Base-by-base conservation (phyloP, 169 alveolate species). In the Babesia divergens region DNA sequence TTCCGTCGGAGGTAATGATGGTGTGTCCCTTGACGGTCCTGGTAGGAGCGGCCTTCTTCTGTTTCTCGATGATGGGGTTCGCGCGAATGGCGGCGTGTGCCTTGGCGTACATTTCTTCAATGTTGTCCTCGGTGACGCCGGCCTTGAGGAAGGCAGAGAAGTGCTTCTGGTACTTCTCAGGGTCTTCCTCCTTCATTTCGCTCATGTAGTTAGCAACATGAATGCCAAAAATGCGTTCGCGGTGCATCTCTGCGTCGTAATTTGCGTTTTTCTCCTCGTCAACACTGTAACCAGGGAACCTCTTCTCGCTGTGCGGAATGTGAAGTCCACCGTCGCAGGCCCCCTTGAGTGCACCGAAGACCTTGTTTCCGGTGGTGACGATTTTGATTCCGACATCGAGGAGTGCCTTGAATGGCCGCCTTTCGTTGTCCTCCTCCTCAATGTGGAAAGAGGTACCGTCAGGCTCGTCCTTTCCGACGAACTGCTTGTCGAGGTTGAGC, bases 261-360 rank as follows among this genome's bases (percentile, higher is more conserved):
- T 92, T 93, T 7, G 72, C 5, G 55, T 91, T 91, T 74, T 92
- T 95, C 37, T 89, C 94, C 13, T 94, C 97, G 46, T 83, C 96
- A 54, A 82, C 92, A 37, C 88, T 84, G 94, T 89, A 97, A 51
- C 99, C 99, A 22, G 99, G 99, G 98, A 98, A 98, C 82, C 99
- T 94, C 92, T 95, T 96, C 90, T 91, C 92, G 62, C 95, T 91
- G 96, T 98, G 99, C n/a, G 99, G 99, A 52, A 98, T 94, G 82
- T 96, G 94, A 54, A 97, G 85, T 32, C 99, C 99, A 35, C 99
- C 99, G 87, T 98, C 99, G 49, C 96, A 93, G 47, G 99, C 99
- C 29, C 99, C 99, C 93, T 98, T 98, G 92, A 98, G 91, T 46
- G 99, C 99, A 51, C 99, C 99, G 92, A 98, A 98, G 40, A 96